Evolutionary conservation across 1,284 basidiomycete species (phyloP), one percentile per base, ranked within the genome.

Genomic region (Schizophyllum commune): DNA sequence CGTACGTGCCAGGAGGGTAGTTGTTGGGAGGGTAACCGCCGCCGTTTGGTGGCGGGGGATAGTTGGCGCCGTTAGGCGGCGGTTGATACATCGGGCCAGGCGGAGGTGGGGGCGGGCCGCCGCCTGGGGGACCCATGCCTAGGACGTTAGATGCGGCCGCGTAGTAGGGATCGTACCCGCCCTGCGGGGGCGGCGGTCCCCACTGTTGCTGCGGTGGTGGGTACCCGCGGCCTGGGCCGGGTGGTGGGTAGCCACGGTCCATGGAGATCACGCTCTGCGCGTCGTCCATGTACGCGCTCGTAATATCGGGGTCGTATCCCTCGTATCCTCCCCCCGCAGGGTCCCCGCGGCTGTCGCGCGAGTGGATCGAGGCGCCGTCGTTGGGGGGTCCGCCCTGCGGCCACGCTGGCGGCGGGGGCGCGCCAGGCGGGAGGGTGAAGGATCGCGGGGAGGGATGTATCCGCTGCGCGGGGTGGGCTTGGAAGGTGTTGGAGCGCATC

Each of bases 91-190:
- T 60, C 11, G 62, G 67, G 15, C 61, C 61, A 55, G 72, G 70
- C 34, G 71, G 66, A 15, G 74, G 69, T 56, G 70, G 65, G 52
- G 65, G 70, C 27, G 73, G 66, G n/a, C 73, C 75, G 21, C 77
- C 79, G 60, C 22, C 32, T 21, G 84, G 84, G 32, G 83, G 85
- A 0, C 79, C 82, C 82, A 88, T 85, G 22, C 92, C 92, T 7
- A 95, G 79, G 20, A 94, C 88, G 69, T 90, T 85, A 33, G 89
- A 92, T 2, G 92, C 92, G 1, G 89, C 89, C 9, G 81, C 79
- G 69, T 88, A 84, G 19, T 88, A 70, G 51, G 78, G 75, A 68
- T 86, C 83, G 65, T 81, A 82, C 60, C 80, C 78, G 56, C 70
- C 70, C 51, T 71, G 70, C 22, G 69, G 74, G 27, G 75, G 73